Base-by-base conservation (phyloP, 768 basidiomycete genomes). In the Daedaleopsis nitida region DNA sequence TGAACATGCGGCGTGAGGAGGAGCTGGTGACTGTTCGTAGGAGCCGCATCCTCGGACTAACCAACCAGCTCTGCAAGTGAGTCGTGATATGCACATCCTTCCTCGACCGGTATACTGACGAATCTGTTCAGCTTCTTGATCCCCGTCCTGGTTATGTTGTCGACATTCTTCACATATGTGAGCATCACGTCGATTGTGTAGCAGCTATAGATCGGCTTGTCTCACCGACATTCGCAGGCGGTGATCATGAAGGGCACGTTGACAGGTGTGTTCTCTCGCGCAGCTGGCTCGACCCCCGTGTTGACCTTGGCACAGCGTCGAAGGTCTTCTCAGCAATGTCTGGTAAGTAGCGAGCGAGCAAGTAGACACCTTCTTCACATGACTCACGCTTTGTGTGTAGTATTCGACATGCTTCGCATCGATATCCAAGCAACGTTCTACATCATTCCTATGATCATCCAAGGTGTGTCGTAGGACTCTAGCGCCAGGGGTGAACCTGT, bases 61-160 rank as follows among this genome's bases (percentile, higher is more conserved):
- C 81, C 64, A 80, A 79, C 66, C 75, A 65, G 35, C 73, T 74
- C 53, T 47, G 80, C 49, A 83, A 81, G 82, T 83, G 64, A 17
- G 76, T 72, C 14, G 76, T 49, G 19, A 6, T 2, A 13, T 23
- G 7, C 21, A 23, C 17, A 5, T 10, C n/a, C 21, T 7, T 11
- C 11, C 10, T 23, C 19, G 11, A 10, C n/a, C 19, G 11, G 9
- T 24, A 16, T 1, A 16, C 47, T 27, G 47, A 13, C 17, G 23
- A 2, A 8, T 14, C 47, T 49, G 19, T 4, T 24, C 38, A 89
- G 86, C 69, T 84, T 78, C 65, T 58, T 84, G 32, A 81, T 91
- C 47, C 89, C 90, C 0, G 68, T 90, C 12, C 51, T 81, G 1
- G 86, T 83, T 19, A 91, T 91, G 89, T 66, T 87, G 32, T 79